phyloP scores from a whole-genome alignment of 2,329 filamentous ascomycete genomes.

The Fusarium chlamydosporum region DNA sequence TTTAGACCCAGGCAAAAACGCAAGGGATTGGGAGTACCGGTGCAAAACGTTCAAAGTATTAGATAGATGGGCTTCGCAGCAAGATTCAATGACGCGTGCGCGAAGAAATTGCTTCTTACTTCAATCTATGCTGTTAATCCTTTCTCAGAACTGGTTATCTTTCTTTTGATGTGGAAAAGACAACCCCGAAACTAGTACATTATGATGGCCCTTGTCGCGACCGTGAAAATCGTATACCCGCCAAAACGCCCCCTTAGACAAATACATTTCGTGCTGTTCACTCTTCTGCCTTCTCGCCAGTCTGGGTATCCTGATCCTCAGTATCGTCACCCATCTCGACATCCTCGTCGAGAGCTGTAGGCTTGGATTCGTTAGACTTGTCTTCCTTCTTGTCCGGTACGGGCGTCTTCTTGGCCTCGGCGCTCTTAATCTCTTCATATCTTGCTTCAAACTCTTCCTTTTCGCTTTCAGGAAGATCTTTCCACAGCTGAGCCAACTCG shows the following conservation, averaged over 20 bases:
- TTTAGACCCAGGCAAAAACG: slow-evolving; percentile 4
- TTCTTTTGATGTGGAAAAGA: slow-evolving; percentile 24
- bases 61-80: slow-evolving; percentile 49
- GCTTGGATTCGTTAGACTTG: slow-evolving; percentile 51
- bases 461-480: slow-evolving; percentile 64
- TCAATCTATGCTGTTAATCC: slow-evolving; percentile 20
- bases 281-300: slow-evolving; percentile 55
- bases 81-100: slow-evolving; percentile 24
- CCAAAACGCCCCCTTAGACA: slow-evolving; percentile 47
- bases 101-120: slow-evolving; percentile 23
- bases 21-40: slow-evolving; percentile 28
- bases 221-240: slow-evolving; percentile 39
- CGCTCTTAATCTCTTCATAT: slow-evolving; percentile 44
- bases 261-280: slow-evolving; percentile 39
- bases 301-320: slow-evolving; percentile 57
- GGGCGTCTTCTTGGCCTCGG: slow-evolving; percentile 48
- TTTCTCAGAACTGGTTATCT: slow-evolving; percentile 27
- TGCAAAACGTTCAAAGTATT: slow-evolving; percentile 41
- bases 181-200: slow-evolving; percentile 30
- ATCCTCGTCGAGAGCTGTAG: slow-evolving; percentile 61
- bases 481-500: slow-evolving; percentile 69
- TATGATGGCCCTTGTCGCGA: slow-evolving; percentile 33
- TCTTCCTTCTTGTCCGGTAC: slow-evolving; percentile 47
- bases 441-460: slow-evolving; percentile 64
- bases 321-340: slow-evolving; percentile 65